Evolutionary conservation across 1,139 yeast species (phyloP).

Genomic region (Debaryomycetaceae sp.): DNA sequence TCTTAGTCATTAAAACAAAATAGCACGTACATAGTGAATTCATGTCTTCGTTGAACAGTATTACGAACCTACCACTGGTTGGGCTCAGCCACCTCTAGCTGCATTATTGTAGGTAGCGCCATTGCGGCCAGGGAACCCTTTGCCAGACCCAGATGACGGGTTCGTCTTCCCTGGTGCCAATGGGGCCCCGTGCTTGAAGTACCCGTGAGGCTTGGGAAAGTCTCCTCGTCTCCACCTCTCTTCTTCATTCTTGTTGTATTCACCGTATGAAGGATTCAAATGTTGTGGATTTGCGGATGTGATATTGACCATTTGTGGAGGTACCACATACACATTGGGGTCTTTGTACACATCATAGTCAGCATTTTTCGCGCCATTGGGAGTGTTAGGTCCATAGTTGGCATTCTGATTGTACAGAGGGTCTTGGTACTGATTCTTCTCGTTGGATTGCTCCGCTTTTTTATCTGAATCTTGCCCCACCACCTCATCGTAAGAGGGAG

Average conservation of each 20-base stretch:
- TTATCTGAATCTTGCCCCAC: background rate
- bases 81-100: conserved; percentile 23
- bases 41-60: background rate
- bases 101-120: conserved; percentile 40
- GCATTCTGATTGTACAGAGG: background rate
- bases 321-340: conserved; percentile 27
- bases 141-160: conserved; percentile 20
- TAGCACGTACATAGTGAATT: background rate
- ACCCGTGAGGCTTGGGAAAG: conserved; percentile 23
- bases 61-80: background rate
- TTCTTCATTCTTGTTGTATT: conserved; percentile 31
- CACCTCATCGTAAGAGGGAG: background rate
- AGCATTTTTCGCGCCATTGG: background rate
- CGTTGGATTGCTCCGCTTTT: background rate
- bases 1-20: background rate
- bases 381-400: background rate
- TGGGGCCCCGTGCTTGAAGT: conserved; percentile 34
- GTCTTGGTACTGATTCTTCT: background rate
- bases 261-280: conserved; percentile 35
- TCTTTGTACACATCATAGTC: conserved; percentile 22
- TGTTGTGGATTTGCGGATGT: conserved; percentile 34
- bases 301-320: conserved; percentile 37
- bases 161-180: conserved; percentile 26
- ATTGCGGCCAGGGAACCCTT: conserved; percentile 38
- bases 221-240: conserved; percentile 32